phyloP scores from a whole-genome alignment of 352 stramenopile species.

The Globisporangium echinulatum region DNA sequence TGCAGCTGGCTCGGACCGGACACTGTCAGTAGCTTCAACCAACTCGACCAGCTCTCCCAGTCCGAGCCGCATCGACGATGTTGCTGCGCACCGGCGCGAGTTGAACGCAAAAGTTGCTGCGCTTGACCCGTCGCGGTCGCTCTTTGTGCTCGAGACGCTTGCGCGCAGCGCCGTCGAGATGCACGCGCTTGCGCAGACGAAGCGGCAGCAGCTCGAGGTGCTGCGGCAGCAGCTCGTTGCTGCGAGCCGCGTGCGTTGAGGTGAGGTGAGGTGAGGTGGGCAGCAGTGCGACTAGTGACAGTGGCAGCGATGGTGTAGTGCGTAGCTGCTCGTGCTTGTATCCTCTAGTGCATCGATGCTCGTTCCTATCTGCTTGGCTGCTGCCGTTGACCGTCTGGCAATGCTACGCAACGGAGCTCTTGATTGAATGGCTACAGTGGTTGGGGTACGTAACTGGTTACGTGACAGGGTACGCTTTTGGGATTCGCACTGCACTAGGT shows the following conservation, averaged over 20 bases:
- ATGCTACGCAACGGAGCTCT: too few species aligned
- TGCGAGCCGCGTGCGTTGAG: conserved; percentile 20
- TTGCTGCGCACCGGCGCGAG: conserved; percentile 19
- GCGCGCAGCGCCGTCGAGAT: conserved; percentile 67
- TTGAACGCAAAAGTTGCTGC: conserved; percentile 46
- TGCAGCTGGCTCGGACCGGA: too few species aligned
- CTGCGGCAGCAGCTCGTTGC: conserved; percentile 51
- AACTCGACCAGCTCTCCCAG: too few species aligned
- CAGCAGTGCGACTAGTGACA: not conserved
- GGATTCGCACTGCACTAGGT: too few species aligned
- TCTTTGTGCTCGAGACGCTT: conserved; percentile 68
- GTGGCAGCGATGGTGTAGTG: not conserved
- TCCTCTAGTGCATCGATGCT: not conserved
- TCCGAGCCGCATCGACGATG: too few species aligned
- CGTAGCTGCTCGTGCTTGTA: conserved; percentile 1
- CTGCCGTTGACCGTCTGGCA: too few species aligned
- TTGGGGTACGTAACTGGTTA: too few species aligned
- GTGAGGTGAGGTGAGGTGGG: not conserved
- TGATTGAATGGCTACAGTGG: too few species aligned
- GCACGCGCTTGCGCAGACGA: conserved; percentile 60
- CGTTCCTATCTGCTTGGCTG: too few species aligned
- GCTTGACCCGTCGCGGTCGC: conserved; percentile 52
- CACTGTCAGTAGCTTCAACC: too few species aligned
- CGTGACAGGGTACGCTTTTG: too few species aligned
- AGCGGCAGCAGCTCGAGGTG: conserved; percentile 57